phyloP scores from a whole-genome alignment of 768 basidiomycete genomes.

The Gloeopeniophorella convolvens region DNA sequence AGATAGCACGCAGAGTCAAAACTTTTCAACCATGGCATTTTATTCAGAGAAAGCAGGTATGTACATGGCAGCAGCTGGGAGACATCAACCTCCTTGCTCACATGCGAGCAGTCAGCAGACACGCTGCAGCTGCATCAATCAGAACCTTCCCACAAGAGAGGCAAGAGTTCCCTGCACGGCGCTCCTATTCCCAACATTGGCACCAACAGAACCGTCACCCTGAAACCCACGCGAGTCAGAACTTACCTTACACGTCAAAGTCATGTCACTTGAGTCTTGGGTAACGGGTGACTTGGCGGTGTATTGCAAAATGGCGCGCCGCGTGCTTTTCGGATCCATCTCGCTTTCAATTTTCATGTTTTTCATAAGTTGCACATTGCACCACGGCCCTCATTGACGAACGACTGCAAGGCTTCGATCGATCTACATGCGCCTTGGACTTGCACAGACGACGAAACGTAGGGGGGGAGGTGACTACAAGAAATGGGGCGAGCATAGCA shows the following conservation, averaged over 20 bases:
- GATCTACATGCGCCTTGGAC: constrained; percentile 22
- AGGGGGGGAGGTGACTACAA: constrained; percentile 47
- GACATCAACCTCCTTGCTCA: constrained; percentile 5
- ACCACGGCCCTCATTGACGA: constrained; percentile 16
- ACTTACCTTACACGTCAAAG: constrained; percentile 16
- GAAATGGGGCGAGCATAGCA: constrained; percentile 47
- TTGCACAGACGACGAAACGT: constrained; percentile 22
- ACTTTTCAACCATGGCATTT: constrained; percentile 1
- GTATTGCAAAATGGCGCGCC: neutral
- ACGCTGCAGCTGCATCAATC: constrained; percentile 1
- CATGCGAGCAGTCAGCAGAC: constrained; percentile 8
- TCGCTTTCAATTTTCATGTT: constrained; percentile 14
- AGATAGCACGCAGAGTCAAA: neutral
- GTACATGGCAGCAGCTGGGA: constrained; percentile 6
- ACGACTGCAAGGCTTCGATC: constrained; percentile 20
- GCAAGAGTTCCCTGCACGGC: too few species aligned
- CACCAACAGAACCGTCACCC: neutral
- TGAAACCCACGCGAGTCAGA: constrained; percentile 12
- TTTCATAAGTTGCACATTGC: constrained; percentile 17
- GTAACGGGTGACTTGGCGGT: neutral
- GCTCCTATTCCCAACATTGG: neutral
- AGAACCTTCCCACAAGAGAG: neutral
- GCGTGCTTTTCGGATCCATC: constrained; percentile 9
- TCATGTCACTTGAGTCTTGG: constrained; percentile 8
- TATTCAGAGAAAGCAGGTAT: neutral